Base-by-base conservation (phyloP, 108 stramenopile species). In the Aureococcus anophagefferens region DNA sequence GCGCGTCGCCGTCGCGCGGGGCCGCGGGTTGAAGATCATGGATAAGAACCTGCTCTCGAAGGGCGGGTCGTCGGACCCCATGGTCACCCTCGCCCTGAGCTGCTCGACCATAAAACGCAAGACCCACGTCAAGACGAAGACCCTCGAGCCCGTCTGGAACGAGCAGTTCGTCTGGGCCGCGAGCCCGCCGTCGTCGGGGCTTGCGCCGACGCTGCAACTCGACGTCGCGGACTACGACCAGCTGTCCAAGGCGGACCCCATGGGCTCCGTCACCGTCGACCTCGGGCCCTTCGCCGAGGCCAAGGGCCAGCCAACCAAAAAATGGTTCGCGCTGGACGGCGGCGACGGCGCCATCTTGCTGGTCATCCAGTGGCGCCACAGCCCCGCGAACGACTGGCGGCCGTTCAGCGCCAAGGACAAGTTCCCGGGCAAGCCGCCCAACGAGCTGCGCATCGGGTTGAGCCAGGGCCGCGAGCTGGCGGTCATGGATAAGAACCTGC, bases 401-500 rank as follows among this genome's bases (percentile, higher is more conserved):
- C 51, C 51, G 21, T 59, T 59, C 25, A 13, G 9, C 40, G 51
- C 51, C 21, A 1, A 18, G 21, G 46, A 51, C 46, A 45, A 71
- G 28, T 28, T 35, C 51, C 15, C 18, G 63, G 63, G 63, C 21
- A 33, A 45, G 63, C 21, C 71, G n/a, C 70, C 70, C 5, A 77
- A 77, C 72, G 65, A 69, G 33, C 9, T 77, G 64, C 16, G 31
- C 17, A 33, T 77, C 63, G 64, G 64, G 13, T 30, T 64, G 69
- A 36, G 70, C 36, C 63, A 77, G 63, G 72, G 32, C 25, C 70
- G 66, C 34, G 65, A 71, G 32, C 71, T 72, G 33, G 62, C 34
- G 31, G 69, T 68, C 44, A 68, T 34, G 74, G 74, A 75, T 68
- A 75, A 70, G 67, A 64, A 66, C 25, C 31, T 75, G 74, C 67